Evolutionary conservation across 2,329 filamentous ascomycete species (phyloP).

Genomic region (Aspergillus candidus): DNA sequence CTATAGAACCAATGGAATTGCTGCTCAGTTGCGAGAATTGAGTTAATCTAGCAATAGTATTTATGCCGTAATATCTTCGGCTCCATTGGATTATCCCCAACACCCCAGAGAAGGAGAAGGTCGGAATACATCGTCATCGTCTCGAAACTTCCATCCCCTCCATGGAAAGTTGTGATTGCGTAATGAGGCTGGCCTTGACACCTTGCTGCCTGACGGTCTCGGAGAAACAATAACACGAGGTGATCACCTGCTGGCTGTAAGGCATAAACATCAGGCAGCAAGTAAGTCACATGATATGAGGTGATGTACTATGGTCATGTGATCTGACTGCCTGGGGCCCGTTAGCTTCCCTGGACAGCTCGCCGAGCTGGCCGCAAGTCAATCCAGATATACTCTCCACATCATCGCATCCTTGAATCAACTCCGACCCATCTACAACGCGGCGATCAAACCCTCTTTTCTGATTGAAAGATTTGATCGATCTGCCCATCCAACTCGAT

Average conservation of each 20-base stretch:
- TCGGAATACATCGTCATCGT: not conserved
- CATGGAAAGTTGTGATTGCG: slow-evolving; percentile 7
- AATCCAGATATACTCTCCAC: slow-evolving; percentile 14
- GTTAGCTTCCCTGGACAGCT: slow-evolving; percentile 25
- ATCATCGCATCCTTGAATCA: slow-evolving; percentile 5
- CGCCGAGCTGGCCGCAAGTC: slow-evolving; percentile 18
- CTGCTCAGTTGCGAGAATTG: no score
- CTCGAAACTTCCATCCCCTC: slow-evolving; percentile 10
- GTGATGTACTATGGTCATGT: slow-evolving; percentile 9
- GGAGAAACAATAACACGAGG: slow-evolving; percentile 16
- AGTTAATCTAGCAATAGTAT: not conserved
- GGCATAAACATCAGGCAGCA: slow-evolving; percentile 1
- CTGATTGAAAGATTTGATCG: not conserved
- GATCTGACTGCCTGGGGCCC: slow-evolving; percentile 7
- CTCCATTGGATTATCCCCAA: no score
- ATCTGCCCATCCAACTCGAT: not conserved
- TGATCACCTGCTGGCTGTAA: no score
- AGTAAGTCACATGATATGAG: slow-evolving; percentile 12
- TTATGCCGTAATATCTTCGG: no score
- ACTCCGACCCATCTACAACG: not conserved
- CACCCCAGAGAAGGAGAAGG: not conserved
- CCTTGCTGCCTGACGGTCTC: slow-evolving; percentile 15
- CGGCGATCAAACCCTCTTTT: not conserved
- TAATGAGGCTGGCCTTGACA: slow-evolving; percentile 15
- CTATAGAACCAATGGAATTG: no score